Base-by-base conservation (phyloP, 2,329 filamentous ascomycete genomes). In the Stachybotrys chartarum region DNA sequence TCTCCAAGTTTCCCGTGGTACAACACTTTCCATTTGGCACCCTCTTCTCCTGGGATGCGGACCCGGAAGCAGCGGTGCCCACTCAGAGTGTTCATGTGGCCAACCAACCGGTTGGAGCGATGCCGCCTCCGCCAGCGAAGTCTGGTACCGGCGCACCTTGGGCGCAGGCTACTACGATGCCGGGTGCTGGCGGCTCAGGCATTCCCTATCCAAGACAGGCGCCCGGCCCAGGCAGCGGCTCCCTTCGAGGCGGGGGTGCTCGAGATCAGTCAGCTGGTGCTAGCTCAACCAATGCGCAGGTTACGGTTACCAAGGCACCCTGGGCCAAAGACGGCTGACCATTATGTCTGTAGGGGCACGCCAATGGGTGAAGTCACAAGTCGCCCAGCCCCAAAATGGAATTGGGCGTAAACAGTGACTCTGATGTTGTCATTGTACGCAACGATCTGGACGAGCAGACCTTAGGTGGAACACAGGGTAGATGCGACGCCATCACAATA, bases 1-100 rank as follows among this genome's bases (percentile, higher is more conserved):
- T 99, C 14, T 90, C 89, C 45, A 99, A 99, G 71, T 97, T 97
- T 67, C 94, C 94, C 3, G 94, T 99, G 3, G 91, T 99, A n/a
- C 94, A 99, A 72, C 94, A 99, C 72, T 97, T 94, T 62, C 83
- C 81, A 3, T 93, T 94, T 61, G 90, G 90, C 30, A 87, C 85
- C 6, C 74, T 94, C n/a, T 91, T 93, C 67, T 83, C 81, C 44
- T 93, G 88, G 87, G 84, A 90, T 2, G 72, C 70, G 50, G 86
- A 91, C 65, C 86, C 86, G 0, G 74, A 81, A 54, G 85, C 86
- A 1, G 61, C 70, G 1, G 61, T 69, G 1, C 78, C 79, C 0
- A 64, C 73, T 7, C 67, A 76, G 30, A 81, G 81, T 7, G 72
- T 81, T 0, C 85, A 90, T 68, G 76, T 83, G 65, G 70, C 72